Base-by-base conservation (phyloP, 371 early-diverging fungal genomes). In the Lichtheimia corymbifera region DNA sequence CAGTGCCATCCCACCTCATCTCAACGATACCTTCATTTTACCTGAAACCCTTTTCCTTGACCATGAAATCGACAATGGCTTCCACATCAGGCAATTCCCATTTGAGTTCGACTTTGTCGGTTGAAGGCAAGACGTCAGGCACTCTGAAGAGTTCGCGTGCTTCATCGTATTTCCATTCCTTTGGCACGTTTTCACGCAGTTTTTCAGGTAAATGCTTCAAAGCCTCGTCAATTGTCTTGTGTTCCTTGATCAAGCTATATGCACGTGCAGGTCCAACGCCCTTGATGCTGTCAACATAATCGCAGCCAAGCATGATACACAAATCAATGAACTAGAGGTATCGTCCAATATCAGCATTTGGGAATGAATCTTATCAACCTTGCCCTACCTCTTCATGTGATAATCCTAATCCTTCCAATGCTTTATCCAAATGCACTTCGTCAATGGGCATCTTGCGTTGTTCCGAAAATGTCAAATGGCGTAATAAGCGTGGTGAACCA, bases 291-390 rank as follows among this genome's bases (percentile, higher is more conserved):
- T 97, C 94, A 55, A 95, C 95, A 80, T 99, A 99, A 81, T 99
- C 99, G 82, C 99, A 99, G 41, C 99, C 99, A 44, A 99, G 81
- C 52, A 99, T 73, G 59, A 99, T 99, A 82, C 99, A 99, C 47
- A 99, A 74, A 72, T 99, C 99, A 20, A 99, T 92, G 73, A 99
- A 99, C 91, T 96, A 76, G n/a, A 76, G n/a, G n/a, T 43, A 55
- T 56, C 20, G 9, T 35, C 9, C 35, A 35, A 35, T 35, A 9
- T 35, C 35, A 35, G 11, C 1, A 35, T 11, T 9, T 7, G 4
- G 5, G 35, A 25, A 17, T 2, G 22, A 7, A 18, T n/a, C 22
- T n/a, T 47, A 1, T 47, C 45, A 45, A 27, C 22, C 14, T 53
- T 53, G 11, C 18, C 15, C n/a, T 71, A 90, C 91, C 78, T 93